Percentiles rank a stretch among this genome's conserved stretches.
Conservation (phyloP, 768 basidiomycete genomes). For the Boletus vermiculosoides region DNA sequence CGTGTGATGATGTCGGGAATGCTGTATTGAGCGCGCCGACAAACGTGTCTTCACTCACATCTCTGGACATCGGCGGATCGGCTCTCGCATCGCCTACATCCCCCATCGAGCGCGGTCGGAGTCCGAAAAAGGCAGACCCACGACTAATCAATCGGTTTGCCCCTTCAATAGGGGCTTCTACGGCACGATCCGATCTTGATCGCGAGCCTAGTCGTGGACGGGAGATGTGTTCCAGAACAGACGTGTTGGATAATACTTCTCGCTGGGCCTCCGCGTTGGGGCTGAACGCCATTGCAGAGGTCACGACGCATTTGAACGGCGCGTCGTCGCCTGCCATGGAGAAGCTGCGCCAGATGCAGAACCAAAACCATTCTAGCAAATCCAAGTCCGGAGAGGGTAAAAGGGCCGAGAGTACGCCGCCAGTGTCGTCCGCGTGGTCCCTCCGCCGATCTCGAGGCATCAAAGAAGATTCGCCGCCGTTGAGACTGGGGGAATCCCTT, state of each 20-base stretch:
- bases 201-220: constrained; percentile 22
- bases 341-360: constrained; percentile 23
- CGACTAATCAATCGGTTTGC: constrained; percentile 15
- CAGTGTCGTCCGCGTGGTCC: constrained; percentile 26
- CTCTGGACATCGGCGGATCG: constrained; percentile 30
- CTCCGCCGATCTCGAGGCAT: constrained; percentile 9
- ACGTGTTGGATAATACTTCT: constrained; percentile 28
- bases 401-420: constrained; percentile 32
- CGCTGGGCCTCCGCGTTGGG: constrained; percentile 29
- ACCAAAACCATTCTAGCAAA: not conserved
- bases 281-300: constrained; percentile 24
- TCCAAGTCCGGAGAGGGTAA: constrained; percentile 6
- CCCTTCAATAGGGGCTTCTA: constrained; percentile 26
- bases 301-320: constrained; percentile 13
- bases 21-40: constrained; percentile 18
- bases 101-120: constrained; percentile 30
- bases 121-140: constrained; percentile 19
- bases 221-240: constrained; percentile 20
- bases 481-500: constrained; percentile 4
- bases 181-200: constrained; percentile 22
- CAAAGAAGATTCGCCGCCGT: constrained; percentile 12
- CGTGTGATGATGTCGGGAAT: constrained; percentile 27
- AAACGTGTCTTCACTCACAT: constrained; percentile 18
- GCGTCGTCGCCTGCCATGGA: constrained; percentile 19
- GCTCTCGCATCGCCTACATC: constrained; percentile 20